Percentiles rank a stretch among this genome's conserved stretches.
Evolutionary conservation across 2,329 filamentous ascomycete species (phyloP).

Genomic region (Fusarium robinianum): DNA sequence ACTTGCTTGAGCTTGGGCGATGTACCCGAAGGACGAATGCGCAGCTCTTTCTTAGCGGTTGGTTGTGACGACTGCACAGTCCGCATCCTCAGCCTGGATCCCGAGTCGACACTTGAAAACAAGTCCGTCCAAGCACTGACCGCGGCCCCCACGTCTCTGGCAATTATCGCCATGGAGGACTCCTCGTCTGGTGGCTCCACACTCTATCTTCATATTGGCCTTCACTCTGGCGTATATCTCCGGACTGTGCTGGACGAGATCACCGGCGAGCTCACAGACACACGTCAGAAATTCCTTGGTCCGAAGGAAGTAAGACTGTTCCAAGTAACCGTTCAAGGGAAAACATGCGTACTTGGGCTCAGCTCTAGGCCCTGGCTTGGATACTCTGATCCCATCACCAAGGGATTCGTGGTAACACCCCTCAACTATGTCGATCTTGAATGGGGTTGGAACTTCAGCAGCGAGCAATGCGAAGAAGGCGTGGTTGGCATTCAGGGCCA

Average conservation of each 20-base stretch:
- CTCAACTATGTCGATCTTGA: slow-evolving; percentile 86
- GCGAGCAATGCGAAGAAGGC: slow-evolving; percentile 89
- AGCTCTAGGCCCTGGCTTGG: slow-evolving; percentile 96
- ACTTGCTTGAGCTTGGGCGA: slow-evolving; percentile 93
- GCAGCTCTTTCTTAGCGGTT: slow-evolving; percentile 92
- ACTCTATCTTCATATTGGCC: slow-evolving; percentile 91
- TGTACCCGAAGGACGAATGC: slow-evolving; percentile 84
- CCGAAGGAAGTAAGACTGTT: slow-evolving; percentile 89
- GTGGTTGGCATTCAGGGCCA: slow-evolving; percentile 93
- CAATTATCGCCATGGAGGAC: slow-evolving; percentile 95
- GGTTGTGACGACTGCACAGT: slow-evolving; percentile 97
- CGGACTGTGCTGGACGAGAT: slow-evolving; percentile 93
- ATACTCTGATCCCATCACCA: slow-evolving; percentile 85
- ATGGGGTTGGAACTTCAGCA: slow-evolving; percentile 96
- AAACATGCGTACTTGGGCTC: slow-evolving; percentile 83
- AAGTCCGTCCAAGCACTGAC: slow-evolving; percentile 94
- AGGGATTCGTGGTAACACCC: slow-evolving; percentile 89
- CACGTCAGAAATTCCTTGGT: slow-evolving; percentile 90
- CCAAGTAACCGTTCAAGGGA: slow-evolving; percentile 83
- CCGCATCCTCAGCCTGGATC: slow-evolving; percentile 85
- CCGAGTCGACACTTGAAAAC: slow-evolving; percentile 86
- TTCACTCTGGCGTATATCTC: slow-evolving; percentile 94
- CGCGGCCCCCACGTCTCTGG: slow-evolving; percentile 83
- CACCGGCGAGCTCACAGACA: slow-evolving; percentile 94
- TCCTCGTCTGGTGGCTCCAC: slow-evolving; percentile 87